These are phyloP conservation scores for Melaleuca alternifolia DNA, from an alignment of 345 rosid genomes.

Conservation along the genomic window DNA sequence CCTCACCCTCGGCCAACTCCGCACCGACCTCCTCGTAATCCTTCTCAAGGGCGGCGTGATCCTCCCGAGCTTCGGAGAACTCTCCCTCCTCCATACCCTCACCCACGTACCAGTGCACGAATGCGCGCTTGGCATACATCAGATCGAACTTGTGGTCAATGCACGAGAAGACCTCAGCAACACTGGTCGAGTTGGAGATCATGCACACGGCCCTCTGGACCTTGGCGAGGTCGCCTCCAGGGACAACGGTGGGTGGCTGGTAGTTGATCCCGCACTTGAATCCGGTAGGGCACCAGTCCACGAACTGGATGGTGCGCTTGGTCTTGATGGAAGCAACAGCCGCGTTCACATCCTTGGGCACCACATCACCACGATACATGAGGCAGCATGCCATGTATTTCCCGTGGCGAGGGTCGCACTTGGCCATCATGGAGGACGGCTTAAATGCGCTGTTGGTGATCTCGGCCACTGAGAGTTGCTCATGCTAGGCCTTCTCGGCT, in stretches of 20 bases:
- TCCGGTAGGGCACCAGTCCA: slow-evolving; percentile 81
- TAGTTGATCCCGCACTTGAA: slow-evolving; percentile 72
- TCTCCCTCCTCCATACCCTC: slow-evolving; percentile 90
- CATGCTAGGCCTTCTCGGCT: slow-evolving; percentile 39
- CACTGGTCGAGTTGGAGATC: slow-evolving; percentile 77
- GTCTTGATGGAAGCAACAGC: slow-evolving; percentile 73
- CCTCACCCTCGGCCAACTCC: slow-evolving; percentile 63
- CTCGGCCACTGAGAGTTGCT: slow-evolving; percentile 54
- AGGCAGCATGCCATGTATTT: slow-evolving; percentile 80
- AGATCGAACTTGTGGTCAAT: slow-evolving; percentile 73
- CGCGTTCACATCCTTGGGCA: slow-evolving; percentile 69
- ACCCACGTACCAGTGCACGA: slow-evolving; percentile 77
- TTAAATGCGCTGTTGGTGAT: slow-evolving; percentile 47
- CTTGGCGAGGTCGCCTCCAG: slow-evolving; percentile 76
- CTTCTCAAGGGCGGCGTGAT: slow-evolving; percentile 70
- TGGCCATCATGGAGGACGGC: slow-evolving; percentile 45
- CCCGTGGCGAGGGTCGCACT: slow-evolving; percentile 85
- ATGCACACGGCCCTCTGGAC: slow-evolving; percentile 76
- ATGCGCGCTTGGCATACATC: slow-evolving; percentile 71
- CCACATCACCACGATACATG: slow-evolving; percentile 83
- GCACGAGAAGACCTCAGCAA: slow-evolving; percentile 67
- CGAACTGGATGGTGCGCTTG: slow-evolving; percentile 65
- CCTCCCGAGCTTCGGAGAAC: slow-evolving; percentile 74
- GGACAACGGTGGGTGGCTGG: slow-evolving; percentile 79
- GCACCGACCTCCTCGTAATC: slow-evolving; percentile 81